Conservation (phyloP, 768 basidiomycete species). For the Podaxis sp. region DNA sequence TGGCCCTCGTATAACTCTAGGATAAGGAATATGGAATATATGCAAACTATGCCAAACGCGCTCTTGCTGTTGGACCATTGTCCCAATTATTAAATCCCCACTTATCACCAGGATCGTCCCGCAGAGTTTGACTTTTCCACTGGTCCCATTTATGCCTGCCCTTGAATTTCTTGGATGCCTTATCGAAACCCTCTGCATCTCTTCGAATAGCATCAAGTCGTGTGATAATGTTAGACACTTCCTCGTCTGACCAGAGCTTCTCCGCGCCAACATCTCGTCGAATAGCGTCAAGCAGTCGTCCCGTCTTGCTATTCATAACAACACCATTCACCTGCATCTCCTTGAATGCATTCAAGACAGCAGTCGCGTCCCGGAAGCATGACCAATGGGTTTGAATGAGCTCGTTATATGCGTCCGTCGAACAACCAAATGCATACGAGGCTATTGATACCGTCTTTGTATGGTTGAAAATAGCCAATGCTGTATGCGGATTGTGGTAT, state of each 20-base stretch:
- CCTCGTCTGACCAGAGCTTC: constrained; percentile 53
- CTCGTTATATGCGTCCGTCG: constrained; percentile 86
- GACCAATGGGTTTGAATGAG: constrained; percentile 84
- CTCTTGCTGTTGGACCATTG: constrained; percentile 1
- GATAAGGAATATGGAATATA: background rate
- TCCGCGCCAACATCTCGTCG: constrained; percentile 61
- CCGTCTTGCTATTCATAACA: constrained; percentile 58
- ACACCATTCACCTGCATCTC: constrained; percentile 88
- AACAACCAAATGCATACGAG: constrained; percentile 89
- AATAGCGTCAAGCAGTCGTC: constrained; percentile 58
- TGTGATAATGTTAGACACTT: constrained; percentile 33
- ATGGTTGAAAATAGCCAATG: constrained; percentile 80
- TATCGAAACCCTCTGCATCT: constrained; percentile 5
- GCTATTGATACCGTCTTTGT: constrained; percentile 72
- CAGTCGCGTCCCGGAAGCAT: constrained; percentile 78
- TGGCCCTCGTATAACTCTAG: background rate
- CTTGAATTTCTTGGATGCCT: constrained; percentile 3
- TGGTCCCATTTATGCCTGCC: constrained; percentile 31
- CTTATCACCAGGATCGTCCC: constrained; percentile 31
- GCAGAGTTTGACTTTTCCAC: constrained; percentile 46
- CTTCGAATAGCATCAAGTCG: constrained; percentile 13
- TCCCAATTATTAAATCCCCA: constrained; percentile 46
- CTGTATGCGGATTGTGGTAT: constrained; percentile 76
- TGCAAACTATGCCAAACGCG: constrained; percentile 1
- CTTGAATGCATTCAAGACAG: constrained; percentile 67